These are phyloP conservation scores for Neurospora crassa DNA, from an alignment of 2,329 filamentous ascomycete genomes.

Conservation along the genomic window DNA sequence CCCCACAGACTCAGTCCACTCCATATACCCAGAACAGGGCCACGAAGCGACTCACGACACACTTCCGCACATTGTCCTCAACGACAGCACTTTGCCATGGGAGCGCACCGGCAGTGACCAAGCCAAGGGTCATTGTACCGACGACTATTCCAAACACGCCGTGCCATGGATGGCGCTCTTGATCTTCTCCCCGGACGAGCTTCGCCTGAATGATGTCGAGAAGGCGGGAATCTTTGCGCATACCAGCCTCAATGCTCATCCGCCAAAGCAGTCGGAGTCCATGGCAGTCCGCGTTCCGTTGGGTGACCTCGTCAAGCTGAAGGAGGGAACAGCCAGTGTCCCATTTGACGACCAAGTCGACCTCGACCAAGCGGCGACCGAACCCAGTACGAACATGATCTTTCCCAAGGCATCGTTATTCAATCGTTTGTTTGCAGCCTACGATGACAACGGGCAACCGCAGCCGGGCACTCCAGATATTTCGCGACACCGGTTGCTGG, in stretches of 20 bases:
- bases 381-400: constrained; percentile 19
- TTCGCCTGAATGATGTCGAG: constrained; percentile 18
- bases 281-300: constrained; percentile 19
- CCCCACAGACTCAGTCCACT: constrained; percentile 25
- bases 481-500: constrained; percentile 21
- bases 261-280: constrained; percentile 13
- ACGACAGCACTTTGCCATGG: constrained; percentile 35
- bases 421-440: constrained; percentile 17
- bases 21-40: constrained; percentile 30
- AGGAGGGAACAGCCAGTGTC: neutral
- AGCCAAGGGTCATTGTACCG: neutral
- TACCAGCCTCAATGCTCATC: constrained; percentile 7
- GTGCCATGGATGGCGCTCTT: constrained; percentile 33
- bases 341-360: neutral
- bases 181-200: constrained; percentile 23
- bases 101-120: constrained; percentile 21
- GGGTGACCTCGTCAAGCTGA: constrained; percentile 3
- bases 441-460: neutral
- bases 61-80: constrained; percentile 35
- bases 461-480: constrained; percentile 9
- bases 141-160: constrained; percentile 11
- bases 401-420: constrained; percentile 21
- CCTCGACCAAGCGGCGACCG: neutral
- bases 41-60: constrained; percentile 24
- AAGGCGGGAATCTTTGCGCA: constrained; percentile 9